Base-by-base conservation (phyloP, 148 eudicot genomes). In the Persicaria tinctoria region DNA sequence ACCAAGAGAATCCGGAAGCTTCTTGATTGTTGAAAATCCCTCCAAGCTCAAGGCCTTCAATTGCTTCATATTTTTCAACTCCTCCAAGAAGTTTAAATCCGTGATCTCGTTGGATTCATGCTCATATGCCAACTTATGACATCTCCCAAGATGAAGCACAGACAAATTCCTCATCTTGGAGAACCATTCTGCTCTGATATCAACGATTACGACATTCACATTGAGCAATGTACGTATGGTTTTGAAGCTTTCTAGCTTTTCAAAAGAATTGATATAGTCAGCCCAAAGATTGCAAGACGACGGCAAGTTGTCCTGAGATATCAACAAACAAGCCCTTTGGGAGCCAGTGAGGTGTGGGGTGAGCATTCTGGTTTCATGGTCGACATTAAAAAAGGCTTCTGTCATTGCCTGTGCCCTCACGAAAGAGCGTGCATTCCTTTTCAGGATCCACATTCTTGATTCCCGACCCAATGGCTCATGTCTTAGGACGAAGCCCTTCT, bases 131-230 rank as follows among this genome's bases (percentile, higher is more conserved):
- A 87, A 89, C 41, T 32, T 32, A 32, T 32, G 41, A 32, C 41
- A 88, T 18, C 87, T 81, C 55, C 91, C 91, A 46, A 88, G 53
- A 75, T 76, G 78, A 46, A 88, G 81, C 16, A 84, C 70, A 59
- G 79, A 69, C n/a, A 84, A 38, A 69, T 77, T 73, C 76, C 17
- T 80, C 89, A 86, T 86, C 56, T 72, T 79, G 1, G 32, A 38
- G 9, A 84, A 57, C 82, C 78, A 84, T 10, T 84, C 82, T 0
- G 47, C 50, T 51, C 23, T 53, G 18, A 85, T 62, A 10, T 80
- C 82, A 5, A 85, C 78, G 18, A 76, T 68, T n/a, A 60, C 8
- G 46, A 75, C 81, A 18, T 75, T 54, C 18, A 75, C 75, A 76
- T 87, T 83, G 60, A 85, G 76, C 57, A 81, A 11, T 41, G 64